phyloP scores from a whole-genome alignment of 2,329 filamentous ascomycete genomes.

The Epichloe hybrida region DNA sequence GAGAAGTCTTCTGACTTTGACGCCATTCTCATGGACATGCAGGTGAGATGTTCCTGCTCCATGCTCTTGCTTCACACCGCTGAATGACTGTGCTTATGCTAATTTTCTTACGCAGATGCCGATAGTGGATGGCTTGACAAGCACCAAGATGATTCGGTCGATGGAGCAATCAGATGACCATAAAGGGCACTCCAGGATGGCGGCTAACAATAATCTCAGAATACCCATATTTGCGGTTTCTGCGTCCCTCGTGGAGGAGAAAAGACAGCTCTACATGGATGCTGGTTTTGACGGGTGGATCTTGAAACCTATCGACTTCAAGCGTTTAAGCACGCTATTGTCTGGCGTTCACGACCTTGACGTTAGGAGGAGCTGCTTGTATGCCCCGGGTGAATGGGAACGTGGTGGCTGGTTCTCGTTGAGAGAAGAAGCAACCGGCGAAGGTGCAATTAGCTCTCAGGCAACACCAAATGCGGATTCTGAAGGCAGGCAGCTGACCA shows the following conservation, averaged over 20 bases:
- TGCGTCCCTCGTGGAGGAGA: slow-evolving; percentile 61
- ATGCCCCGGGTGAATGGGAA: slow-evolving; percentile 64
- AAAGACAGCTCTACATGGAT: slow-evolving; percentile 55
- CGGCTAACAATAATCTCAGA: slow-evolving; percentile 49
- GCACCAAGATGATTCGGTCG: slow-evolving; percentile 70
- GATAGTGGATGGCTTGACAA: slow-evolving; percentile 71
- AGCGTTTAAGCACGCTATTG: slow-evolving; percentile 55
- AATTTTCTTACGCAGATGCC: slow-evolving; percentile 54
- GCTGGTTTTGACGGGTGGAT: slow-evolving; percentile 87
- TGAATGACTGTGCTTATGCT: not conserved
- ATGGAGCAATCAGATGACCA: slow-evolving; percentile 44
- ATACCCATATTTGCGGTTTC: slow-evolving; percentile 80
- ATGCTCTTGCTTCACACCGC: not conserved
- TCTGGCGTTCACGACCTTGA: slow-evolving; percentile 51
- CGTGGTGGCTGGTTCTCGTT: slow-evolving; percentile 66
- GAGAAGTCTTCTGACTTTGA: slow-evolving; percentile 54
- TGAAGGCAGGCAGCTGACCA: not conserved
- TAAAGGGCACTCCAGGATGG: slow-evolving; percentile 42
- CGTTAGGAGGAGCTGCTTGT: slow-evolving; percentile 48
- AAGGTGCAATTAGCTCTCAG: slow-evolving; percentile 10
- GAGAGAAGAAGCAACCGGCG: slow-evolving; percentile 5
- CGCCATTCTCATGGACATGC: slow-evolving; percentile 83
- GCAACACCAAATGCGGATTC: slow-evolving; percentile 16
- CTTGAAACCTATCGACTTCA: slow-evolving; percentile 75
- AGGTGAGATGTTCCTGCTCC: slow-evolving; percentile 40